Evolutionary conservation across 2,329 filamentous ascomycete genomes (phyloP).

Genomic region (Monosporascus sp.): DNA sequence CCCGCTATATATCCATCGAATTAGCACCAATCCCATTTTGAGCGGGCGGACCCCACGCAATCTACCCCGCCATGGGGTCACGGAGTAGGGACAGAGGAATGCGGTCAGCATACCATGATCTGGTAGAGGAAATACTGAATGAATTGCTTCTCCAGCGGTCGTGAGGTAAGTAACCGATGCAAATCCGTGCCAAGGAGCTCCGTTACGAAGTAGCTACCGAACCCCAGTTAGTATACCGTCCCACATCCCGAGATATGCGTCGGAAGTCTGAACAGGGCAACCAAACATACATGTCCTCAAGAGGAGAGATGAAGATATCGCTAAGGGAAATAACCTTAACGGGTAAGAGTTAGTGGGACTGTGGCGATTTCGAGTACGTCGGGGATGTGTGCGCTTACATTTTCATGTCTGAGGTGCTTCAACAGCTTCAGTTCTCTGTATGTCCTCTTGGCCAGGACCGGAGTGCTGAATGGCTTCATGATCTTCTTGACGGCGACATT

Average conservation of each 20-base stretch:
- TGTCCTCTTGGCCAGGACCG: slow-evolving; percentile 93
- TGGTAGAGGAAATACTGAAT: slow-evolving; percentile 99
- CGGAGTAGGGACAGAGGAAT: not conserved
- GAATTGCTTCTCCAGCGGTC: slow-evolving; percentile 97
- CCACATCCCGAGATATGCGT: not conserved
- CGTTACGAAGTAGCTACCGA: slow-evolving; percentile 85
- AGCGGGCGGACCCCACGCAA: not conserved
- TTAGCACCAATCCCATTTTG: not conserved
- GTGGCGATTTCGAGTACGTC: slow-evolving; percentile 12
- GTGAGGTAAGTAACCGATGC: slow-evolving; percentile 88
- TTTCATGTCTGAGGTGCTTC: slow-evolving; percentile 95
- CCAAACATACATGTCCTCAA: slow-evolving; percentile 87
- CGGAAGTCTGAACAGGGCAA: slow-evolving; percentile 7
- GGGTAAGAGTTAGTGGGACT: slow-evolving; percentile 10
- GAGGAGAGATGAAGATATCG: slow-evolving; percentile 98
- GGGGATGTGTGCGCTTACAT: slow-evolving; percentile 51
- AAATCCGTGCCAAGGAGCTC: slow-evolving; percentile 95
- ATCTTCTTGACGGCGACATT: slow-evolving; percentile 99
- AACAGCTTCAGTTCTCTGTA: slow-evolving; percentile 96
- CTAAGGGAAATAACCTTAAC: slow-evolving; percentile 88
- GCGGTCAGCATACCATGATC: slow-evolving; percentile 69
- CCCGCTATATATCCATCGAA: slow-evolving; percentile 55
- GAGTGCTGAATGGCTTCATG: slow-evolving; percentile 99
- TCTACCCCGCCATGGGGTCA: not conserved
- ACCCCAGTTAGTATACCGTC: slow-evolving; percentile 12